These are phyloP conservation scores for Arachnopeziza araneosa DNA, from an alignment of 2,329 filamentous ascomycete genomes.

Conservation along the genomic window DNA sequence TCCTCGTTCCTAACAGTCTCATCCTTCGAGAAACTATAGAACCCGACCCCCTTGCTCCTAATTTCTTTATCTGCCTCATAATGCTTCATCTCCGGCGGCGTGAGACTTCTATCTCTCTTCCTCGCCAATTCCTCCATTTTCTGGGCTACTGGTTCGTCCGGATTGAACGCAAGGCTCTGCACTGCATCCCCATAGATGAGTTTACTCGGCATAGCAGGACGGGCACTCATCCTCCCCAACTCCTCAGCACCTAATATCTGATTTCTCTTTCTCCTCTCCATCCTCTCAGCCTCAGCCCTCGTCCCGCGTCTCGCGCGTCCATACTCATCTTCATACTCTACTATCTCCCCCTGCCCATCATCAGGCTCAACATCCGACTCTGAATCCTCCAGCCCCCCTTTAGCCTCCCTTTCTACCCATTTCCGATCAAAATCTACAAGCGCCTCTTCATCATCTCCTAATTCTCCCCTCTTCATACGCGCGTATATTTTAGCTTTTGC, in stretches of 20 bases:
- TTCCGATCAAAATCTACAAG: slow-evolving; percentile 95
- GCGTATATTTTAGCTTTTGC: slow-evolving; percentile 86
- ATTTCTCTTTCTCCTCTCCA: slow-evolving; percentile 51
- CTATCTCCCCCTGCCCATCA: slow-evolving; percentile 47
- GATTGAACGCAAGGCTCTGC: slow-evolving; percentile 77
- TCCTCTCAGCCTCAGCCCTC: slow-evolving; percentile 57
- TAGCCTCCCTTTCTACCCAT: slow-evolving; percentile 68
- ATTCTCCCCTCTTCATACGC: slow-evolving; percentile 81
- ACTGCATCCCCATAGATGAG: slow-evolving; percentile 84
- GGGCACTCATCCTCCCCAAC: slow-evolving; percentile 62
- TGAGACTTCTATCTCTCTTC: slow-evolving; percentile 72
- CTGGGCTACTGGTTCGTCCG: slow-evolving; percentile 55
- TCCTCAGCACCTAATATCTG: slow-evolving; percentile 52
- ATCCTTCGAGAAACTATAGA: slow-evolving; percentile 83
- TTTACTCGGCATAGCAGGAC: slow-evolving; percentile 58
- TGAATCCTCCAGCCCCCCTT: slow-evolving; percentile 26
- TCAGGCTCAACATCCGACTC: slow-evolving; percentile 60
- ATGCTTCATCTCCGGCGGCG: slow-evolving; percentile 73
- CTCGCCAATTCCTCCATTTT: slow-evolving; percentile 74
- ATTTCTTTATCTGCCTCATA: slow-evolving; percentile 85
- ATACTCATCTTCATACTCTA: slow-evolving; percentile 90
- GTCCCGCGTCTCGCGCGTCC: slow-evolving; percentile 75
- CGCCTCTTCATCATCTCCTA: slow-evolving; percentile 55
- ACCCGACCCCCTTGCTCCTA: slow-evolving; percentile 80
- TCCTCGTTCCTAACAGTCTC: slow-evolving; percentile 58